Base-by-base conservation (phyloP, 345 rosid species). In the Euphorbia lathyris region DNA sequence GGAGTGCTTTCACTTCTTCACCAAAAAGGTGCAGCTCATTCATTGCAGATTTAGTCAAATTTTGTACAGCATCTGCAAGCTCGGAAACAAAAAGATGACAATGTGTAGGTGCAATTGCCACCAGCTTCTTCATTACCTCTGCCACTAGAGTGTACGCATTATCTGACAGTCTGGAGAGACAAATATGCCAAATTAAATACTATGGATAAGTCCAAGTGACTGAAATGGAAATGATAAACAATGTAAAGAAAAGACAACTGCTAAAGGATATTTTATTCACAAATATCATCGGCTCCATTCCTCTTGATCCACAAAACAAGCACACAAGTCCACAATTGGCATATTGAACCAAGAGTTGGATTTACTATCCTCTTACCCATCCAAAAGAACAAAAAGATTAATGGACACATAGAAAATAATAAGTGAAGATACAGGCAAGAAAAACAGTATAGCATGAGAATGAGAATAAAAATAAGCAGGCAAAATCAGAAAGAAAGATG, bases 51-150 rank as follows among this genome's bases (percentile, higher is more conserved):
- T 83, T 88, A 59, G 89, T 87, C 79, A 88, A 78, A 68, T 76
- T 84, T 71, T 83, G 90, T 29, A 91, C 81, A 29, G 93, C 92
- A 77, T 75, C 83, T 45, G 95, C 91, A 56, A 91, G 86, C 88
- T 94, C 96, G 40, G 81, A 87, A 25, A 90, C 84, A 80, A 94
- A 94, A 48, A 90, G 83, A 74, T 87, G 90, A 70, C 92, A 84
- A 82, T 91, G 97, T 70, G 76, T 79, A 23, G 97, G 96, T 66
- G 95, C 88, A 79, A 86, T 84, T 27, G 84, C 83, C 64, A 94
- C 97, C 80, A 94, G 71, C 79, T 87, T 94, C 75, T 88, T 91
- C 86, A 94, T 83, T 70, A 94, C 97, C 79, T 90, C 98, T 7
- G 92, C 95, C 59, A 88, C 97, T 57, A 90, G 93, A 76, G 83